phyloP scores from a whole-genome alignment of 257 asterid genomes.

The Solanum habrochaites region DNA sequence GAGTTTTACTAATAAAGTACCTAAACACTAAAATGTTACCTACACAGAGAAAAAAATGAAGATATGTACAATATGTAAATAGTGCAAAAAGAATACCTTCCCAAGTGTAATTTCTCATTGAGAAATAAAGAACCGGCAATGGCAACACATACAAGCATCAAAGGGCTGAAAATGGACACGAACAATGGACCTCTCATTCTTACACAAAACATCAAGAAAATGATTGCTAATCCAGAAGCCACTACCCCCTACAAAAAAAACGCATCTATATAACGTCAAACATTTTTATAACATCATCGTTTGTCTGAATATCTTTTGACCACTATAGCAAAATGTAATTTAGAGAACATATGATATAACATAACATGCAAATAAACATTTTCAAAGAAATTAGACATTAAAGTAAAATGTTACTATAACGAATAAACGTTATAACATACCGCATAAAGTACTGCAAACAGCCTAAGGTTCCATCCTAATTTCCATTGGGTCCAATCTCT shows the following conservation, averaged over 20 bases:
- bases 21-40: neutral
- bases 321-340: neutral
- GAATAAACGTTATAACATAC: conserved; percentile 6
- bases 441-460: conserved; percentile 25
- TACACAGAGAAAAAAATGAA: neutral
- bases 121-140: neutral
- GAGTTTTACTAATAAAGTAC: neutral
- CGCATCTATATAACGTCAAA: neutral
- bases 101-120: conserved; percentile 18
- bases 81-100: conserved; percentile 8
- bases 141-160: too few species aligned
- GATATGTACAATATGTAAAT: neutral
- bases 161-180: conserved; percentile 25
- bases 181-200: conserved; percentile 32
- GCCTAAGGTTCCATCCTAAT: conserved; percentile 47
- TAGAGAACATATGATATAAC: neutral
- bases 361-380: neutral
- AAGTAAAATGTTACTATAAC: neutral
- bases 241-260: conserved; percentile 6
- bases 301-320: neutral
- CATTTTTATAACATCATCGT: neutral
- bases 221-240: conserved; percentile 8
- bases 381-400: neutral
- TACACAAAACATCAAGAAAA: neutral
- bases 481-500: conserved; percentile 51